These are phyloP conservation scores for Phytophthora kernoviae DNA, from an alignment of 352 stramenopile species.

Conservation along the genomic window DNA sequence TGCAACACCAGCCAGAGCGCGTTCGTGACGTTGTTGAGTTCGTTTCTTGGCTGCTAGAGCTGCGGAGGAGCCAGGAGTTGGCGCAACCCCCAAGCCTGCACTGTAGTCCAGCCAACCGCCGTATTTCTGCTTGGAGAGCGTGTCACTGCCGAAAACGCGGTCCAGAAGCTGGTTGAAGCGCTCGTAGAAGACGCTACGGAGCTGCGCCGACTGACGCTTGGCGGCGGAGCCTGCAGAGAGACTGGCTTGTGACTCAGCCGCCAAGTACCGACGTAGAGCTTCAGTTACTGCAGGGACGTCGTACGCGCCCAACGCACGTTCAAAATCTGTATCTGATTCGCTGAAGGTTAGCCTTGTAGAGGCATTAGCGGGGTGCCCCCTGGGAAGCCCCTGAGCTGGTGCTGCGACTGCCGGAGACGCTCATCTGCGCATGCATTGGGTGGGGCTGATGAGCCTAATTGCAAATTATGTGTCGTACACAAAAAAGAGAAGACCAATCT, in stretches of 20 bases:
- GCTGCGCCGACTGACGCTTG: slow-evolving; percentile 80
- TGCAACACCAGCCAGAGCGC: slow-evolving; percentile 38
- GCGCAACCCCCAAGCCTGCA: slow-evolving; percentile 37
- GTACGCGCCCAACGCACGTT: slow-evolving; percentile 65
- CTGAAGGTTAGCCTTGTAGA: slow-evolving; percentile 43
- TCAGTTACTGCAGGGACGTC: slow-evolving; percentile 63
- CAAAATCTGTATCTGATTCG: slow-evolving; percentile 79
- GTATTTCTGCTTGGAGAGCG: slow-evolving; percentile 78
- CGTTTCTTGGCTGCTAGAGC: slow-evolving; percentile 29
- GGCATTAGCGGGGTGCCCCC: not conserved
- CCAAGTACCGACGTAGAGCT: slow-evolving; percentile 69
- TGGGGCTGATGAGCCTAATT: too few species aligned
- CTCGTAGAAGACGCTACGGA: slow-evolving; percentile 85
- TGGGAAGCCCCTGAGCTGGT: not conserved
- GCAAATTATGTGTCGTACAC: too few species aligned
- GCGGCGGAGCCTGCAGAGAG: slow-evolving; percentile 47
- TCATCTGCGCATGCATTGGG: not conserved
- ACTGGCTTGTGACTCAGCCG: slow-evolving; percentile 71
- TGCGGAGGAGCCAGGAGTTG: slow-evolving; percentile 18
- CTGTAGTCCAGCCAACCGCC: slow-evolving; percentile 88
- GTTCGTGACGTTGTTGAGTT: slow-evolving; percentile 47
- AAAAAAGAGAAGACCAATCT: too few species aligned
- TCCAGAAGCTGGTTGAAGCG: slow-evolving; percentile 87
- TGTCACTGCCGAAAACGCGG: slow-evolving; percentile 75
- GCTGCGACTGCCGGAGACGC: slow-evolving; percentile 9